Evolutionary conservation across 2,329 filamentous ascomycete genomes (phyloP).

Genomic region (Blumeria graminis): DNA sequence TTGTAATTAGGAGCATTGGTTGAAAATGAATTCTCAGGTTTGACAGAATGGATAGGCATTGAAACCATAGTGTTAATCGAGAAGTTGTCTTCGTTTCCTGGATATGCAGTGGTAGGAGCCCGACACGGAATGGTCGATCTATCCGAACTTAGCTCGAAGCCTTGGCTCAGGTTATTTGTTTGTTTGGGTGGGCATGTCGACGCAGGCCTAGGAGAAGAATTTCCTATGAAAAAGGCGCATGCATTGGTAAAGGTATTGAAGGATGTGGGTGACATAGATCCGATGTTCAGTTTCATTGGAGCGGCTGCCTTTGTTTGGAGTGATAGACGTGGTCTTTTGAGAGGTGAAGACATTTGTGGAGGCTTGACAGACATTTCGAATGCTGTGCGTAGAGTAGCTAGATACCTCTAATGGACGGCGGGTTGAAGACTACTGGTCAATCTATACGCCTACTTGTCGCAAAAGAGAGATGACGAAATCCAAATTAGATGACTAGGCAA

Average conservation of each 20-base stretch:
- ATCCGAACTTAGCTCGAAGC: slow-evolving; percentile 1
- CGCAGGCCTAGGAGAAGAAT: slow-evolving; percentile 24
- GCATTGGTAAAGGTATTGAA: slow-evolving; percentile 44
- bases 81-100: no score
- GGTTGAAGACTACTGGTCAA: no score
- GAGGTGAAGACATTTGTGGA: slow-evolving; percentile 8
- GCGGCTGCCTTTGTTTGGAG: slow-evolving; percentile 24
- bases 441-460: no score
- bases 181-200: slow-evolving; percentile 10
- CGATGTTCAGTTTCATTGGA: slow-evolving; percentile 21
- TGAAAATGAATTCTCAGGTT: no score
- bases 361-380: slow-evolving; percentile 11
- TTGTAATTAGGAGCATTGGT: slow-evolving; percentile 2
- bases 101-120: no score
- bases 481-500: no score
- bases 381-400: slow-evolving; percentile 2
- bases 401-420: no score
- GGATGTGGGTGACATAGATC: slow-evolving; percentile 34
- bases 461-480: no score
- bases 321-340: slow-evolving; percentile 26
- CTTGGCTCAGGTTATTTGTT: slow-evolving; percentile 14
- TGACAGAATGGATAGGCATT: no score
- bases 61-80: no score
- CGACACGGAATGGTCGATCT: no score
- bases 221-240: slow-evolving; percentile 37